A percentile compares a stretch with the other conserved stretches of the same genome.
phyloP scores from a whole-genome alignment of 169 alveolate species.

The Plasmodium inui region DNA sequence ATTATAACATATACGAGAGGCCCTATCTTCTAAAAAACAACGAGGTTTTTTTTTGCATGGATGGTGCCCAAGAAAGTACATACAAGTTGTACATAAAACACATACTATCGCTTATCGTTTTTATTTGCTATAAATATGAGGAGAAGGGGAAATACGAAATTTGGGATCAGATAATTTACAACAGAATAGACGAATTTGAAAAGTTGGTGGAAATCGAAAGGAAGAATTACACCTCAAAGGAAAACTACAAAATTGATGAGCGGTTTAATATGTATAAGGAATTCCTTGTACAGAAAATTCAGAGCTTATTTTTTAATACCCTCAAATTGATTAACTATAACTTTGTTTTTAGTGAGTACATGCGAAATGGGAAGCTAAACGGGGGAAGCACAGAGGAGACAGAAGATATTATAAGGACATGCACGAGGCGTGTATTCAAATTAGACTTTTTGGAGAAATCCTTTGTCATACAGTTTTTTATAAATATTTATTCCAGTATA shows the following conservation, averaged over 20 bases:
- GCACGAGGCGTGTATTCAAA: constrained; percentile 6
- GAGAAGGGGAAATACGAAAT: constrained; percentile 73
- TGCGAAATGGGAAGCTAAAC: neutral
- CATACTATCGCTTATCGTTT: constrained; percentile 45
- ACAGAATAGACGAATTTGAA: constrained; percentile 71
- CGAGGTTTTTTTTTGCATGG: constrained; percentile 27
- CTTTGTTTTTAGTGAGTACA: constrained; percentile 39
- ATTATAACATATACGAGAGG: constrained; percentile 54
- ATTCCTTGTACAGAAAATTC: constrained; percentile 55
- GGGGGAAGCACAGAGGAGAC: neutral
- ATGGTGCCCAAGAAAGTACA: neutral
- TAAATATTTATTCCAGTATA: constrained; percentile 67
- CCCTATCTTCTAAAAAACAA: constrained; percentile 24
- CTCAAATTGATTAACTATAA: constrained; percentile 61
- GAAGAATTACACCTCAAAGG: neutral
- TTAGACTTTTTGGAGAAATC: constrained; percentile 60
- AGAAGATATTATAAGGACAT: neutral
- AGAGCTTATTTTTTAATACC: constrained; percentile 55
- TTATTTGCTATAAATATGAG: constrained; percentile 75
- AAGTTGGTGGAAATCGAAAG: constrained; percentile 53
- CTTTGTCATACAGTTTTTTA: constrained; percentile 53
- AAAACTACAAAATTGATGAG: constrained; percentile 19
- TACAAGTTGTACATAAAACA: constrained; percentile 42
- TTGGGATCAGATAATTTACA: constrained; percentile 70
- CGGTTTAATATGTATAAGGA: constrained; percentile 48